Conservation (phyloP, 1,284 basidiomycete species). For the Cutaneotrichosporon sp. region DNA sequence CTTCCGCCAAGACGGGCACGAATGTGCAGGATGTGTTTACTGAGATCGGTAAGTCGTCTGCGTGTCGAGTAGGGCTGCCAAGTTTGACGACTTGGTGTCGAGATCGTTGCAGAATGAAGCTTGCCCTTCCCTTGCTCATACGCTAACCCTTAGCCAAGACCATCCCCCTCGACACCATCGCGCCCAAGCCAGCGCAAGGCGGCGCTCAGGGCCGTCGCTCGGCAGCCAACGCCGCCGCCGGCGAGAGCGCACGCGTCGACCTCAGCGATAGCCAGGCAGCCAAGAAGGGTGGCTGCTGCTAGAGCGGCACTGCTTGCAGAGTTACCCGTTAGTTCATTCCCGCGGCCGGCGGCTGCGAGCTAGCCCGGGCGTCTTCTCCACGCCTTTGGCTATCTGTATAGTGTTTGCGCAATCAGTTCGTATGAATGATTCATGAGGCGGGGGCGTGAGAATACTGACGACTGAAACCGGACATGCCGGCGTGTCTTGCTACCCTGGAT, state of each 20-base stretch:
- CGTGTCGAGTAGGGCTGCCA: neutral
- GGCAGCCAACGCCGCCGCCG: constrained; percentile 56
- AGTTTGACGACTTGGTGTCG: too few relatives aligned
- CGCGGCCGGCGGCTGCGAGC: neutral
- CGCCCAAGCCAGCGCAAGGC: constrained; percentile 61
- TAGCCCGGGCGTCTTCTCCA: neutral
- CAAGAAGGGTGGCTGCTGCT: constrained; percentile 48
- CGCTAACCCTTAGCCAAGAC: constrained; percentile 68
- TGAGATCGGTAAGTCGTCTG: constrained; percentile 74
- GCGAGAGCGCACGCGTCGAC: constrained; percentile 61
- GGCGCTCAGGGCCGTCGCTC: constrained; percentile 53
- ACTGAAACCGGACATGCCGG: too few relatives aligned
- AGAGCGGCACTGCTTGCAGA: neutral
- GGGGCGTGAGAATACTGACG: neutral
- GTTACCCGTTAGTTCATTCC: neutral
- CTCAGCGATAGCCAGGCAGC: constrained; percentile 58
- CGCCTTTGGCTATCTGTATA: constrained; percentile 1
- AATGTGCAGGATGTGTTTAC: constrained; percentile 97
- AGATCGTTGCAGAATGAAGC: too few relatives aligned
- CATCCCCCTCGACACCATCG: constrained; percentile 90
- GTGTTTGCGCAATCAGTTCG: constrained; percentile 4
- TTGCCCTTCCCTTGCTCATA: neutral
- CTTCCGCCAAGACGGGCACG: constrained; percentile 95
- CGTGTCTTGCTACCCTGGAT: too few relatives aligned
- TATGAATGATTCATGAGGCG: constrained; percentile 4